Evolutionary conservation across 495 filamentous ascomycete species (phyloP).

Genomic region (Podospora anserina): DNA sequence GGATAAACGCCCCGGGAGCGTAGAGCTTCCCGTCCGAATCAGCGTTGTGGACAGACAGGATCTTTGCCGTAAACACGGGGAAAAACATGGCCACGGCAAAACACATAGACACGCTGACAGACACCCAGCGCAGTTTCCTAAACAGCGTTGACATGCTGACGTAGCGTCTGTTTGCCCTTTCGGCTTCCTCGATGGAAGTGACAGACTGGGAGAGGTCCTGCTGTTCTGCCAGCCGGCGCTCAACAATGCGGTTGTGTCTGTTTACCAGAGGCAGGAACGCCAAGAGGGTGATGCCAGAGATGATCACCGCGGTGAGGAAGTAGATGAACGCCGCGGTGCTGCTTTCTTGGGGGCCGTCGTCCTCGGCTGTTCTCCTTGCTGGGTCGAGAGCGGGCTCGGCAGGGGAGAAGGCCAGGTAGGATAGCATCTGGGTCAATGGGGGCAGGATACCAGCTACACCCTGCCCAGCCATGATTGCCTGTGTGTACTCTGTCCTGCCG

Average conservation of each 20-base stretch:
- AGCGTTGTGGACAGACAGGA: slow-evolving; percentile 62
- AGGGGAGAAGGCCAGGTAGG: slow-evolving; percentile 62
- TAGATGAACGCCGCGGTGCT: slow-evolving; percentile 80
- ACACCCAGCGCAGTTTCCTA: slow-evolving; percentile 68
- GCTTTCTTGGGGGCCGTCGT: slow-evolving; percentile 11
- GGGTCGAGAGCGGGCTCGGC: slow-evolving; percentile 11
- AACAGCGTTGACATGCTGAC: slow-evolving; percentile 66
- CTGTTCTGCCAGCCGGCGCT: slow-evolving; percentile 37
- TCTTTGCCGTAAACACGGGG: slow-evolving; percentile 84
- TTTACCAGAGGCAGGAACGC: slow-evolving; percentile 49
- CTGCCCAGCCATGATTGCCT: slow-evolving; percentile 95
- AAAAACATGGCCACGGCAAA: slow-evolving; percentile 90
- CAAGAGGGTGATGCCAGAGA: slow-evolving; percentile 58
- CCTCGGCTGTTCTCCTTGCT: slow-evolving; percentile 8
- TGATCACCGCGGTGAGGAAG: slow-evolving; percentile 79
- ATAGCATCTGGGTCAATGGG: slow-evolving; percentile 77
- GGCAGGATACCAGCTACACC: slow-evolving; percentile 89
- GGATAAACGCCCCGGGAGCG: slow-evolving; percentile 74
- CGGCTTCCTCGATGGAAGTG: slow-evolving; percentile 45
- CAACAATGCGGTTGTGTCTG: slow-evolving; percentile 43
- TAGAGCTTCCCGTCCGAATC: slow-evolving; percentile 55
- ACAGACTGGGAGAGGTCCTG: slow-evolving; percentile 37
- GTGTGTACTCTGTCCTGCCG: slow-evolving; percentile 79
- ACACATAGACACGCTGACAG: slow-evolving; percentile 67
- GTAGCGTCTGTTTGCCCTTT: slow-evolving; percentile 50